phyloP scores from a whole-genome alignment of 352 stramenopile species.

The Pythium phragmiticola region DNA sequence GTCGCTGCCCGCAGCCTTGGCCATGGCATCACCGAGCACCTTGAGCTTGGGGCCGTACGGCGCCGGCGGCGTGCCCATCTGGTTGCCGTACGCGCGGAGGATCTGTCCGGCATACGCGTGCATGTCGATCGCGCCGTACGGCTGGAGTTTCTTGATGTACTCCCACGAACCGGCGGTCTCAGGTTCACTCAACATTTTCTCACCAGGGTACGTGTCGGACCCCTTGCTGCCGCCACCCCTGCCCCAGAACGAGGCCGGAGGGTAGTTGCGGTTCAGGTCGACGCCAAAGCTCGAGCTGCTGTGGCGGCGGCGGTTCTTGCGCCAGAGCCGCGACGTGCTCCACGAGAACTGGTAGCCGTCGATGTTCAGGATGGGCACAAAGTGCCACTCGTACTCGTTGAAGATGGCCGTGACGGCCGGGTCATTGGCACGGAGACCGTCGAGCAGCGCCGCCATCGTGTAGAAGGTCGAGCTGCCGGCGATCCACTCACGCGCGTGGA shows the following conservation, averaged over 20 bases:
- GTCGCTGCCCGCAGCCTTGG: slow-evolving; percentile 12
- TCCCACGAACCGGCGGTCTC: slow-evolving; percentile 29
- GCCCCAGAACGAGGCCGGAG: slow-evolving; percentile 26
- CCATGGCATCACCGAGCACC: slow-evolving; percentile 21
- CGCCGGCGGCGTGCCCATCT: slow-evolving; percentile 12
- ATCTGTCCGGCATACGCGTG: slow-evolving; percentile 30
- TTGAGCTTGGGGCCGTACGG: slow-evolving; percentile 29
- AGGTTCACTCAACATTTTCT: slow-evolving; percentile 31
- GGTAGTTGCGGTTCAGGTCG: slow-evolving; percentile 41
- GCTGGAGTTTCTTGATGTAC: slow-evolving; percentile 28
- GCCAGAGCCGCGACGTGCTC: slow-evolving; percentile 27
- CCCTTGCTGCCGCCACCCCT: slow-evolving; percentile 6
- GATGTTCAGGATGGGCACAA: slow-evolving; percentile 39
- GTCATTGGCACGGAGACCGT: slow-evolving; percentile 25
- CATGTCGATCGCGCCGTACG: slow-evolving; percentile 32
- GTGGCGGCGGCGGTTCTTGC: slow-evolving; percentile 34
- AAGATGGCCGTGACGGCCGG: slow-evolving; percentile 24
- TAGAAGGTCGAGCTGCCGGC: slow-evolving; percentile 31
- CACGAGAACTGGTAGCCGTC: slow-evolving; percentile 30
- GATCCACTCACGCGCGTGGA: slow-evolving; percentile 38
- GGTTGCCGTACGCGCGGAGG: slow-evolving; percentile 29
- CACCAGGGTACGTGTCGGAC: slow-evolving; percentile 31
- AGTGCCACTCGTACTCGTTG: slow-evolving; percentile 36
- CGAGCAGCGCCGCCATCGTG: slow-evolving; percentile 28
- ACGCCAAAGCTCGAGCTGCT: slow-evolving; percentile 21